A percentile compares a stretch with the other conserved stretches of the same genome.
Conservation (phyloP, 257 asterid genomes). For the Solanum piurae region DNA sequence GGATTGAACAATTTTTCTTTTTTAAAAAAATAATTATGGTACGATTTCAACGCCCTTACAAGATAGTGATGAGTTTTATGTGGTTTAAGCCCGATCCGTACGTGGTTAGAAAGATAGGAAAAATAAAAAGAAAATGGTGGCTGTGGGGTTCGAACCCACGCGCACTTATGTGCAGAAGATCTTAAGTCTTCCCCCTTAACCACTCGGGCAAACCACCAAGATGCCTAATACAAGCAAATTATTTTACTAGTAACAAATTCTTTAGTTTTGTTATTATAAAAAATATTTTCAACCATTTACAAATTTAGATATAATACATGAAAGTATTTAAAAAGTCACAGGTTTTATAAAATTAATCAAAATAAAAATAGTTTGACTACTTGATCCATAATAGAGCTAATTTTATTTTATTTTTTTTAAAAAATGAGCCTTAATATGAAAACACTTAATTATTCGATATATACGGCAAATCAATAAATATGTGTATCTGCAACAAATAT, state of each 20-base stretch:
- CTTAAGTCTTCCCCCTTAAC: conserved; percentile 48
- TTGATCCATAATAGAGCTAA: neutral
- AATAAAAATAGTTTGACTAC: neutral
- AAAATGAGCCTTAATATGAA: neutral
- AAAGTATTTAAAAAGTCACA: neutral
- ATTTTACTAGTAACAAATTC: fast-evolving
- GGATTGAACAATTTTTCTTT: too few relatives aligned
- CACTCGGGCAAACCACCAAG: conserved; percentile 39
- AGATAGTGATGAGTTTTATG: too few relatives aligned
- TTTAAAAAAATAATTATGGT: too few relatives aligned
- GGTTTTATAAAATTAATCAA: neutral
- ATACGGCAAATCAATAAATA: neutral
- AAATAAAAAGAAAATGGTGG: neutral
- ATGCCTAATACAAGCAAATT: fast-evolving
- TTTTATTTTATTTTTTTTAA: too few relatives aligned
- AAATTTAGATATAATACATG: neutral
- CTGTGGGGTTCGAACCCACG: conserved; percentile 37
- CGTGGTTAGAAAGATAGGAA: neutral
- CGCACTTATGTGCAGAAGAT: conserved; percentile 34
- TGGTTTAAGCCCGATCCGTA: too few relatives aligned
- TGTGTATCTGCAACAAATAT: neutral
- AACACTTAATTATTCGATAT: neutral
- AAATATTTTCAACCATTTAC: neutral
- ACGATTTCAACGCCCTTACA: too few relatives aligned
- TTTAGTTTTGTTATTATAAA: neutral